A percentile compares a stretch with the other conserved stretches of the same genome.
Evolutionary conservation across 768 basidiomycete species (phyloP).

Genomic region (Termitomyces sp.): DNA sequence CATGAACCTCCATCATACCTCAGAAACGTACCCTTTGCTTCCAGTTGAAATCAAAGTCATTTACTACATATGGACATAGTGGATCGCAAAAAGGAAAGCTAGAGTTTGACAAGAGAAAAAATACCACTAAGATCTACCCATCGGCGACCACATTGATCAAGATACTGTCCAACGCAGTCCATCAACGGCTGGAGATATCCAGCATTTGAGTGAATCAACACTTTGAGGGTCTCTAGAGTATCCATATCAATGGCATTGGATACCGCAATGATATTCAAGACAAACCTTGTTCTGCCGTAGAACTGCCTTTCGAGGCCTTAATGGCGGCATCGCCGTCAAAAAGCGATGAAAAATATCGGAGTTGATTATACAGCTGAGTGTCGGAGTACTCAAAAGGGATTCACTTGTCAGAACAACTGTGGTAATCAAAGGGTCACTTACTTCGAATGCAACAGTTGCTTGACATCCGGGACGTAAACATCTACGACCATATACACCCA

Average conservation of each 20-base stretch:
- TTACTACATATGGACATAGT: not conserved
- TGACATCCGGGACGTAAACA: constrained; percentile 70
- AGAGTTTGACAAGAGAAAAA: constrained; percentile 79
- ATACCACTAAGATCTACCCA: constrained; percentile 81
- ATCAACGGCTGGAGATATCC: constrained; percentile 47
- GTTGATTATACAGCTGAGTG: constrained; percentile 80
- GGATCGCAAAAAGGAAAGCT: not conserved
- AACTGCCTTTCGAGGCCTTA: constrained; percentile 42
- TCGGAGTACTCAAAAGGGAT: constrained; percentile 23
- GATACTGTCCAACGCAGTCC: constrained; percentile 64
- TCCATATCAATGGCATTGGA: not conserved
- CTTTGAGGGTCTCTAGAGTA: constrained; percentile 48
- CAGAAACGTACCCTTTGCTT: not conserved
- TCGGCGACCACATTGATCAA: constrained; percentile 82
- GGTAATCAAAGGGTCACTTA: constrained; percentile 24
- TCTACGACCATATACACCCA: constrained; percentile 85
- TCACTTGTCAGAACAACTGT: not conserved
- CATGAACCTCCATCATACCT: too few species aligned
- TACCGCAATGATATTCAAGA: not conserved
- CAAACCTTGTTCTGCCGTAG: constrained; percentile 29
- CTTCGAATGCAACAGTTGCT: constrained; percentile 72
- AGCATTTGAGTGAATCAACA: constrained; percentile 44
- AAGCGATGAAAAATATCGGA: constrained; percentile 74
- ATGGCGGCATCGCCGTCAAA: constrained; percentile 69
- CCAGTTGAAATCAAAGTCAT: not conserved